These are phyloP conservation scores for Pyrus hybrid DNA, from an alignment of 331 rosid genomes.

Conservation along the genomic window DNA sequence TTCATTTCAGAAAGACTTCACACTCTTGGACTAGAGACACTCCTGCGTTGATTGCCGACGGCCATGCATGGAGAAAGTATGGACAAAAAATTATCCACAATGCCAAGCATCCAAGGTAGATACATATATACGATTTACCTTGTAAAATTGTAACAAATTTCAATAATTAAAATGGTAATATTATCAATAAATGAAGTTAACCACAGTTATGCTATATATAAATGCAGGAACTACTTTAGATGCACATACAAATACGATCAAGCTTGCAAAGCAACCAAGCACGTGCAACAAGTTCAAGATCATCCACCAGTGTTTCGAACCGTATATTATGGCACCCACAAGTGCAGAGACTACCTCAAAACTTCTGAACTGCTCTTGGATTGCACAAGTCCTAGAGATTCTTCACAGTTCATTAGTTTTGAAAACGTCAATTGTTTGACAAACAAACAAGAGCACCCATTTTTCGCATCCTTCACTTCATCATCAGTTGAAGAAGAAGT, in stretches of 20 bases:
- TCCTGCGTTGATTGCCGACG: slow-evolving; percentile 30
- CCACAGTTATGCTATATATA: slow-evolving; percentile 28
- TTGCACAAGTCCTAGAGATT: slow-evolving; percentile 1
- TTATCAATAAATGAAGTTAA: background rate
- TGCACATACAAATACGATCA: slow-evolving; percentile 61
- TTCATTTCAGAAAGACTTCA: slow-evolving; percentile 32
- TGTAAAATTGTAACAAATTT: too few relatives aligned
- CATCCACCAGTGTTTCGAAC: slow-evolving; percentile 38
- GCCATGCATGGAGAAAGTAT: slow-evolving; percentile 71
- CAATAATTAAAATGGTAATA: background rate
- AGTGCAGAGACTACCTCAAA: slow-evolving; percentile 27
- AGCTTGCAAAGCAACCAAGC: slow-evolving; percentile 56
- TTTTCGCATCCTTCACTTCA: background rate
- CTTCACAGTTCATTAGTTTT: slow-evolving; percentile 36
- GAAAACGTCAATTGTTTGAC: slow-evolving; percentile 10
- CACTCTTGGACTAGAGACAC: slow-evolving; percentile 28
- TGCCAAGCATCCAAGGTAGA: slow-evolving; percentile 38
- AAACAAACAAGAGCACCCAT: too few relatives aligned
- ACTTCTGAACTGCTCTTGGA: slow-evolving; percentile 40
- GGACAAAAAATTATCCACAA: slow-evolving; percentile 57
- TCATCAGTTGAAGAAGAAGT: background rate
- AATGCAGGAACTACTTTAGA: slow-evolving; percentile 54
- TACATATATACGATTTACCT: background rate
- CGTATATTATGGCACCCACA: slow-evolving; percentile 54
- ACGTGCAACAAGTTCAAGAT: slow-evolving; percentile 46